Evolutionary conservation across 495 filamentous ascomycete species (phyloP), one percentile per base, ranked within the genome.

Genomic region (Oidiodendron maius): DNA sequence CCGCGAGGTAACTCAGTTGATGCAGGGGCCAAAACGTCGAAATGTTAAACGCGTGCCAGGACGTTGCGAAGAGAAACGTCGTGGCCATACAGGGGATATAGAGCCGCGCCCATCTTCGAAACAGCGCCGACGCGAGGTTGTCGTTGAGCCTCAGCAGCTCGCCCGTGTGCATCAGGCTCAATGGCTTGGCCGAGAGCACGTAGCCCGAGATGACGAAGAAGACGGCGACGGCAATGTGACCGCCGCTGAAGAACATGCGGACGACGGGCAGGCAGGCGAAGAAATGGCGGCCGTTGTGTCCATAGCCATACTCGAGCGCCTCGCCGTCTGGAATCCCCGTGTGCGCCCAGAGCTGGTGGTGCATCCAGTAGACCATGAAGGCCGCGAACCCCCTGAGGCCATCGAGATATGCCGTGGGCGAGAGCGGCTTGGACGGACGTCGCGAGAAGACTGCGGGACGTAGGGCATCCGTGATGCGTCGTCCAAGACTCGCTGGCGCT

Each of bases 141-240:
- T 59, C 64, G 56, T 51, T 53, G 60, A 59, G 32, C 28, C 60
- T 64, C 5, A 54, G 56, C 21, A 59, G 43, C 20, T 75, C 67
- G 21, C 71, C 68, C 18, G 64, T 66, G 37, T 78, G 76, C 25
- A 81, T 74, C 17, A 68, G 61, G 43, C 71, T 71, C 21, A 86
- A 56, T 0, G 83, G 78, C 49, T 83, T 82, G 42, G n/a, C n/a
- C 10, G 79, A 82, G 11, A 85, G 66, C 1, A 78, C 80, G 51
- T 83, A 82, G 53, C 82, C 81, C 8, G 82, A 84, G 39, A 86
- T 77, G 46, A 84, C 76, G 63, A 84, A 86, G 69, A 86, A 85
- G 38, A 84, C 74, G 55, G 76, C 72, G 8, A 86, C 82, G 80
- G 83, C 82, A 45, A 81, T 75, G 41, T 75, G 74, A 22, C 81